Base-by-base conservation (phyloP, 2,329 filamentous ascomycete species). In the Exserohilum turcica region DNA sequence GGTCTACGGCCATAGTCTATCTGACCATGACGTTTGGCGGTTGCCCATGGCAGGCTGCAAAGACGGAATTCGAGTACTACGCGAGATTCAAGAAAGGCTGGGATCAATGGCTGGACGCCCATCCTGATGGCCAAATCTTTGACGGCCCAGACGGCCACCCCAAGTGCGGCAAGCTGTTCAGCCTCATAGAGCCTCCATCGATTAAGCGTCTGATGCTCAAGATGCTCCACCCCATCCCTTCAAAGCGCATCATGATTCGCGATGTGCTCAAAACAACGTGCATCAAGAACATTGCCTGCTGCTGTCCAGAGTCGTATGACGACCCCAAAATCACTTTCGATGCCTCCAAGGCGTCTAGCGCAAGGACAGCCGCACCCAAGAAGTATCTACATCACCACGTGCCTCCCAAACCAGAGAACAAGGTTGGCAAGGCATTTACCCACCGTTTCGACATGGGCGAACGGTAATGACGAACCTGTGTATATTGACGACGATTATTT, bases 1-100 rank as follows among this genome's bases (percentile, higher is more conserved):
- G 92, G 92, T 88, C 89, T 48, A 88, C 88, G 44, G 92, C 87
- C 19, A 87, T 96, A 52, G 88, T 94, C 60, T 93, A 91, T 82
- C 78, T 96, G 53, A 87, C 88, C 57, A 84, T 96, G 59, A 84
- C 84, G 33, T 89, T 89, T 66, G 84, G 85, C 37, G 89, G 85
- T 18, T 86, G 84, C 39, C 83, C 92, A 6, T 96, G 91, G 92
- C 80, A 83, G 44, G 84, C 85, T 58, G 90, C 90, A 1, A 84
- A 85, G 52, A 56, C 72, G 47, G 64, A 77, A 37, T 74, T 81
- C 70, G 82, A 71, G 31, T 69, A 84, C 60, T 94, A 91, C 76
- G 81, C 84, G 46, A 78, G 82, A 31, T 85, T 91, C 56, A 79
- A 86, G 45, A 74, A 78, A 29, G 87, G 85, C 10, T 95, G 90